These are phyloP conservation scores for Entamoeba moshkovskii DNA, from an alignment of 208 protist species.

Conservation along the genomic window DNA sequence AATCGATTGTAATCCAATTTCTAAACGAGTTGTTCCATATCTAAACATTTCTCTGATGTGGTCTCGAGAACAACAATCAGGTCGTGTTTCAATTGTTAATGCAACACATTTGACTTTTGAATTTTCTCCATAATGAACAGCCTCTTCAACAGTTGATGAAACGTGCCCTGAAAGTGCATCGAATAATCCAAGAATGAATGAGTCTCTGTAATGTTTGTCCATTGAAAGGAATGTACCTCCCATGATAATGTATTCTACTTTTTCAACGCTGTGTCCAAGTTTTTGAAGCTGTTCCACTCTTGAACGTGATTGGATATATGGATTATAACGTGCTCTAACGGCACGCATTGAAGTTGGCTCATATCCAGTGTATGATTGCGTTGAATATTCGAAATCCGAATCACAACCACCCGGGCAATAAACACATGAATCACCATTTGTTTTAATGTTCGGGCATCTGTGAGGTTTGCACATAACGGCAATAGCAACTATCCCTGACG, in stretches of 20 bases:
- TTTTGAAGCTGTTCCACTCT: slow-evolving; percentile 65
- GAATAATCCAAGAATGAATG: slow-evolving; percentile 66
- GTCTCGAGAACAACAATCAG: slow-evolving; percentile 78
- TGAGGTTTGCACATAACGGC: slow-evolving; percentile 85
- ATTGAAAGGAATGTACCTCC: slow-evolving; percentile 96
- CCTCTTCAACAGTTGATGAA: slow-evolving; percentile 53
- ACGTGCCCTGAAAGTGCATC: slow-evolving; percentile 61
- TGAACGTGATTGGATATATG: slow-evolving; percentile 57
- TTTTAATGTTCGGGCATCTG: slow-evolving; percentile 70
- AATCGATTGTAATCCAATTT: slow-evolving; percentile 92
- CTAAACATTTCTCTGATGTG: slow-evolving; percentile 62
- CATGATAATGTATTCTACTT: slow-evolving; percentile 95
- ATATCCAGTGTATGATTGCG: slow-evolving; percentile 62
- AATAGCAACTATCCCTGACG: slow-evolving; percentile 65
- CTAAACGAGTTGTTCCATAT: slow-evolving; percentile 85
- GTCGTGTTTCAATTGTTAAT: slow-evolving; percentile 93
- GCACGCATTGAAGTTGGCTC: slow-evolving; percentile 77
- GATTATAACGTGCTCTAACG: slow-evolving; percentile 71
- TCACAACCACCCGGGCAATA: slow-evolving; percentile 77
- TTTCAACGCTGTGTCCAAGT: slow-evolving; percentile 58
- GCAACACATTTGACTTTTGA: slow-evolving; percentile 80
- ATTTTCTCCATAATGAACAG: slow-evolving; percentile 69
- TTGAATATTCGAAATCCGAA: slow-evolving; percentile 76
- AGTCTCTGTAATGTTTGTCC: slow-evolving; percentile 67
- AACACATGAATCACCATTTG: slow-evolving; percentile 64